These are phyloP conservation scores for Macrocystidia cucumis DNA, from an alignment of 1,284 basidiomycete species.

Conservation along the genomic window DNA sequence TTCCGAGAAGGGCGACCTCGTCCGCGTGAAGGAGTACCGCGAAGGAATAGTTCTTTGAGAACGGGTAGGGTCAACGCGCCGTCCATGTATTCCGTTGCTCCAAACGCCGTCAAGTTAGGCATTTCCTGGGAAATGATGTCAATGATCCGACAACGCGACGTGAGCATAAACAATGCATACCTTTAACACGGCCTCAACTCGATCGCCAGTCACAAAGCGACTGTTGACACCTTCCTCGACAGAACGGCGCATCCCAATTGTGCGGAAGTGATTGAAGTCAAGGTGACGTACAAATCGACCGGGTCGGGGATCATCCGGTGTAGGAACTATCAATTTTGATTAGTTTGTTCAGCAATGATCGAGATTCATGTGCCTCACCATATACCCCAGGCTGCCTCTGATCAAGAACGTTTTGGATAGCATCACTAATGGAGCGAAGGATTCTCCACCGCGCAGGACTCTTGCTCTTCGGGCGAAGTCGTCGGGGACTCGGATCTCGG, in stretches of 20 bases:
- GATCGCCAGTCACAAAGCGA: slow-evolving; percentile 88
- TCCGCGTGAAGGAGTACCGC: slow-evolving; percentile 63
- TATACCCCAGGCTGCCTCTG: slow-evolving; percentile 60
- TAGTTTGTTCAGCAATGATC: slow-evolving; percentile 5
- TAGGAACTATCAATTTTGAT: slow-evolving; percentile 44
- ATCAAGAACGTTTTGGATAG: slow-evolving; percentile 61
- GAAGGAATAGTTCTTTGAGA: slow-evolving; percentile 80
- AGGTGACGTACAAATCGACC: slow-evolving; percentile 73
- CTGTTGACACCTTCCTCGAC: slow-evolving; percentile 85
- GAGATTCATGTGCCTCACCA: slow-evolving; percentile 31
- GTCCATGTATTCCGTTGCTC: slow-evolving; percentile 96
- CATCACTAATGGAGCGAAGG: slow-evolving; percentile 65
- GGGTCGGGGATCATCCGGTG: slow-evolving; percentile 63
- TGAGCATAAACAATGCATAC: slow-evolving; percentile 29
- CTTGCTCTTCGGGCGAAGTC: slow-evolving; percentile 65
- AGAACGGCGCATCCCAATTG: slow-evolving; percentile 89
- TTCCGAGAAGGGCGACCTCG: slow-evolving; percentile 67
- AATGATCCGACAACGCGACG: slow-evolving; percentile 1
- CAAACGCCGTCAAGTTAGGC: slow-evolving; percentile 75
- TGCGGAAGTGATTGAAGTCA: slow-evolving; percentile 91
- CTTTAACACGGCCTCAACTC: slow-evolving; percentile 78
- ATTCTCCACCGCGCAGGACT: slow-evolving; percentile 78
- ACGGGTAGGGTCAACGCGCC: slow-evolving; percentile 78
- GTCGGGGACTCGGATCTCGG: slow-evolving; percentile 71
- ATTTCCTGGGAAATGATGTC: slow-evolving; percentile 51